Conservation (phyloP, 192 early-diverging fungal species). For the Podila epigama region DNA sequence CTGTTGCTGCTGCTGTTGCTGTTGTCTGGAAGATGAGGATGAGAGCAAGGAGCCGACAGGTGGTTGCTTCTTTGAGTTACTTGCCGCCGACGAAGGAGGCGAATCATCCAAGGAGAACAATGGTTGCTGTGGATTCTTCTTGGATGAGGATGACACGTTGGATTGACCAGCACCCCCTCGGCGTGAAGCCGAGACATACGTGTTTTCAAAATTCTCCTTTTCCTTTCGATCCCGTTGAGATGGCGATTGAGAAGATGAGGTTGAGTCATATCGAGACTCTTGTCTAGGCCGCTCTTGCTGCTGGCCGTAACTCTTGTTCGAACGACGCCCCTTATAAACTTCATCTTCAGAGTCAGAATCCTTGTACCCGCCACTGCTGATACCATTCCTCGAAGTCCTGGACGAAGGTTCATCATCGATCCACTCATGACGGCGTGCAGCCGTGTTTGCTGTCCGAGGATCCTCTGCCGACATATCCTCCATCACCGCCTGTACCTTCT, state of each 20-base stretch:
- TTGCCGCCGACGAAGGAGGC: background rate
- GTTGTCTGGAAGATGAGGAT: slow-evolving; percentile 2
- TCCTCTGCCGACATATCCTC: slow-evolving; percentile 63
- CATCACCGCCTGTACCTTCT: slow-evolving; percentile 66
- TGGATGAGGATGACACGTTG: background rate
- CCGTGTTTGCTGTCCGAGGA: background rate
- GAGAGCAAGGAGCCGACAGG: background rate
- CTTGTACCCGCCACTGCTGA: slow-evolving; percentile 13
- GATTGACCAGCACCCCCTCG: slow-evolving; percentile 7
- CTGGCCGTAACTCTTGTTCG: slow-evolving; percentile 9
- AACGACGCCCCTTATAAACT: slow-evolving; percentile 23
- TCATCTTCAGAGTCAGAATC: slow-evolving; percentile 43
- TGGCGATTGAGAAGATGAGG: background rate
- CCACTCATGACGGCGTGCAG: slow-evolving; percentile 26
- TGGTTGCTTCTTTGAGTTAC: background rate
- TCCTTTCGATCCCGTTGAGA: slow-evolving; percentile 15
- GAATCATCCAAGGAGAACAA: slow-evolving; percentile 15
- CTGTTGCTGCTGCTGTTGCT: too few species aligned
- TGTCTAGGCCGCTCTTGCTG: slow-evolving; percentile 18
- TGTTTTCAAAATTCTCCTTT: slow-evolving; percentile 35
- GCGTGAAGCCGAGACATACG: slow-evolving; percentile 51
- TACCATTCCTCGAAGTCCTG: too few species aligned
- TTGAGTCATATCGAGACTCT: background rate
- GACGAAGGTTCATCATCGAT: slow-evolving; percentile 21
- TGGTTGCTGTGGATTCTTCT: slow-evolving; percentile 1